phyloP scores from a whole-genome alignment of 352 stramenopile genomes.

The Globisporangium splendens region DNA sequence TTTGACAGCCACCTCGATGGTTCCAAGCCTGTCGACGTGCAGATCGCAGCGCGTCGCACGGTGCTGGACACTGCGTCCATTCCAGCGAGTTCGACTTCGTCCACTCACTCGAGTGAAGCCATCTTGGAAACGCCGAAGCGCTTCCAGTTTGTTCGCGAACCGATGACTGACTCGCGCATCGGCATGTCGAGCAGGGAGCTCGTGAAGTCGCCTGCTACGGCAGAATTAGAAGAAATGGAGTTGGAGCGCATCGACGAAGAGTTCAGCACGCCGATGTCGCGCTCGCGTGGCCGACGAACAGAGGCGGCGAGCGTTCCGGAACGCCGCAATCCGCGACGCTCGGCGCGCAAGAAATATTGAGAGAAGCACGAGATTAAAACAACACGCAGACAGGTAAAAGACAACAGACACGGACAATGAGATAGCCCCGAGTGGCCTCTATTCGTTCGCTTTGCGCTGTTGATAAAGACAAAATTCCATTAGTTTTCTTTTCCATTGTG shows the following conservation, averaged over 20 bases:
- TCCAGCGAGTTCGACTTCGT: constrained; percentile 25
- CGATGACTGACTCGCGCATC: constrained; percentile 58
- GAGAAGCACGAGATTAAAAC: neutral
- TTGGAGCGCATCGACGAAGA: constrained; percentile 79
- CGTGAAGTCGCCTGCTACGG: constrained; percentile 47
- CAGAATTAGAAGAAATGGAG: constrained; percentile 72
- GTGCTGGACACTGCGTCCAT: constrained; percentile 26
- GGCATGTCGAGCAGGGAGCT: constrained; percentile 17
- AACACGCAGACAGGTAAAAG: too few species aligned
- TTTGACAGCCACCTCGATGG: constrained; percentile 19
- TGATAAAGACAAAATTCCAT: too few species aligned
- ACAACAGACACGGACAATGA: too few species aligned
- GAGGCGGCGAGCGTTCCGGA: constrained; percentile 57
- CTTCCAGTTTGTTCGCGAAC: constrained; percentile 76
- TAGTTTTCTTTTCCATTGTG: too few species aligned
- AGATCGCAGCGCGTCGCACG: constrained; percentile 18
- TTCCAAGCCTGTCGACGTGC: constrained; percentile 17
- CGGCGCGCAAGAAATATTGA: constrained; percentile 65
- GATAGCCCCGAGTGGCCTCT: too few species aligned
- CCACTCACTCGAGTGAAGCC: constrained; percentile 20
- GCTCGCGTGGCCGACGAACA: constrained; percentile 47
- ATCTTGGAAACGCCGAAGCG: constrained; percentile 61
- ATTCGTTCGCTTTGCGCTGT: too few species aligned
- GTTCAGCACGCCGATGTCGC: constrained; percentile 68
- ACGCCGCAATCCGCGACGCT: constrained; percentile 72